A percentile compares a stretch with the other conserved stretches of the same genome.
Evolutionary conservation across 148 eudicot species (phyloP).

Genomic region (Amaranthus cruentus): DNA sequence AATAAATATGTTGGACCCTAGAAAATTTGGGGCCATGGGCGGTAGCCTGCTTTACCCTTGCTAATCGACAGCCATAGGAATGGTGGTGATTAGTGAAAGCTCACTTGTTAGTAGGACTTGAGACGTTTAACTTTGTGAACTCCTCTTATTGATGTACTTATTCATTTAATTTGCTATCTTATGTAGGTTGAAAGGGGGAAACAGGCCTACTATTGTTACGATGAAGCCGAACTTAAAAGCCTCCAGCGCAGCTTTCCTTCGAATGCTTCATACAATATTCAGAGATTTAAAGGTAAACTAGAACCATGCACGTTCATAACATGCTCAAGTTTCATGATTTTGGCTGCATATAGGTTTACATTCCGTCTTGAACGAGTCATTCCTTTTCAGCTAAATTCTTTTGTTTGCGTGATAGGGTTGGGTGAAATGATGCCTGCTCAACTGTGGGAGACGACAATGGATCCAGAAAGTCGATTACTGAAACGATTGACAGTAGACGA

Average conservation of each 20-base stretch:
- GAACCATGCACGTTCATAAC: neutral
- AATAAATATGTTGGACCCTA: too few relatives aligned
- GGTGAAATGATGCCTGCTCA: constrained; percentile 99
- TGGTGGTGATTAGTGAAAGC: neutral
- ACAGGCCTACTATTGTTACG: constrained; percentile 74
- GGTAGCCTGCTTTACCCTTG: too few relatives aligned
- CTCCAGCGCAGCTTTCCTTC: constrained; percentile 63
- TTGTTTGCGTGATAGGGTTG: constrained; percentile 47
- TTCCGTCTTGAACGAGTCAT: neutral
- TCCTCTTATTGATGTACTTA: neutral
- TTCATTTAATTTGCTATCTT: constrained; percentile 9
- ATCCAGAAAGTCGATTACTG: constrained; percentile 75
- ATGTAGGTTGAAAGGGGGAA: constrained; percentile 87
- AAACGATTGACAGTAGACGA: constrained; percentile 82
- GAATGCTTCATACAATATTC: constrained; percentile 88
- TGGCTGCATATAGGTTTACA: neutral
- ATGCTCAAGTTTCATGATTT: neutral
- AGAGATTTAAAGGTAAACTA: constrained; percentile 82
- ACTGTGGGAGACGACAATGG: constrained; percentile 90
- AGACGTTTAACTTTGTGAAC: neutral
- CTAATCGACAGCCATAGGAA: constrained; percentile 8
- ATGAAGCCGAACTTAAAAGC: constrained; percentile 66
- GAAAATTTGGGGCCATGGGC: too few relatives aligned
- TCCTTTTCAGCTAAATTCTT: neutral
- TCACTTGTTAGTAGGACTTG: constrained; percentile 4